Evolutionary conservation across 2,329 filamentous ascomycete genomes (phyloP).

Genomic region (Camptophora hylomeconis): DNA sequence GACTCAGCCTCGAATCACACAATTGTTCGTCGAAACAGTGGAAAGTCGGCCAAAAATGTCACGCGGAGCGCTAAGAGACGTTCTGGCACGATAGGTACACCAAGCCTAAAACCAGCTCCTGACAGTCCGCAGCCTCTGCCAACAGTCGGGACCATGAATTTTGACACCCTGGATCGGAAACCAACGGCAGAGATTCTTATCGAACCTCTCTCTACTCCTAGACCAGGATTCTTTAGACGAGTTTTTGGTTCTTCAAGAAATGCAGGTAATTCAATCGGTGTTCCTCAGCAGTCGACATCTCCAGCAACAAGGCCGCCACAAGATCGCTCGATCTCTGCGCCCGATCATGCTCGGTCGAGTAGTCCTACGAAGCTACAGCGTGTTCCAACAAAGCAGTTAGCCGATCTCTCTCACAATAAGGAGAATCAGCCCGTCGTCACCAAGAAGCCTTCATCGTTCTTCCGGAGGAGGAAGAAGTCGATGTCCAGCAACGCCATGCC

Average conservation of each 20-base stretch:
- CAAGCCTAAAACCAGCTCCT: slow-evolving; percentile 19
- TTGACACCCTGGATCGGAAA: slow-evolving; percentile 34
- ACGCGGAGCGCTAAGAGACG: slow-evolving; percentile 24
- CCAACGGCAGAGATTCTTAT: slow-evolving; percentile 42
- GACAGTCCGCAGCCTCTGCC: slow-evolving; percentile 11
- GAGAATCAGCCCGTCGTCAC: slow-evolving; percentile 40
- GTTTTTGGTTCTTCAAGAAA: slow-evolving; percentile 70
- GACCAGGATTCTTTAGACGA: slow-evolving; percentile 80
- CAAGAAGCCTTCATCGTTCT: slow-evolving; percentile 92
- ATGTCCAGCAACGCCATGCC: slow-evolving; percentile 49
- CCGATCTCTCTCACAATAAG: slow-evolving; percentile 20
- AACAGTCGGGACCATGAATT: slow-evolving; percentile 22
- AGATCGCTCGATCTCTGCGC: slow-evolving; percentile 8
- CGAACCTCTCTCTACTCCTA: slow-evolving; percentile 18
- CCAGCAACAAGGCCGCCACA: slow-evolving; percentile 7
- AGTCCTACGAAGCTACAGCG: slow-evolving; percentile 18
- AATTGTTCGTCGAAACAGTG: slow-evolving; percentile 28
- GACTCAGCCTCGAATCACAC: slow-evolving; percentile 18
- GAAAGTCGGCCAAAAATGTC: slow-evolving; percentile 29
- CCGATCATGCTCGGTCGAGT: slow-evolving; percentile 10
- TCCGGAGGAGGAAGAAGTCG: slow-evolving; percentile 86
- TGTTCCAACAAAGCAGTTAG: slow-evolving; percentile 19
- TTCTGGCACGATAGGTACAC: slow-evolving; percentile 27
- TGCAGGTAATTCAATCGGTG: slow-evolving; percentile 14
- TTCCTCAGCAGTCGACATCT: slow-evolving; percentile 13